A percentile compares a stretch with the other conserved stretches of the same genome.
Conservation (phyloP, 2,329 filamentous ascomycete species). For the Apiospora marii region DNA sequence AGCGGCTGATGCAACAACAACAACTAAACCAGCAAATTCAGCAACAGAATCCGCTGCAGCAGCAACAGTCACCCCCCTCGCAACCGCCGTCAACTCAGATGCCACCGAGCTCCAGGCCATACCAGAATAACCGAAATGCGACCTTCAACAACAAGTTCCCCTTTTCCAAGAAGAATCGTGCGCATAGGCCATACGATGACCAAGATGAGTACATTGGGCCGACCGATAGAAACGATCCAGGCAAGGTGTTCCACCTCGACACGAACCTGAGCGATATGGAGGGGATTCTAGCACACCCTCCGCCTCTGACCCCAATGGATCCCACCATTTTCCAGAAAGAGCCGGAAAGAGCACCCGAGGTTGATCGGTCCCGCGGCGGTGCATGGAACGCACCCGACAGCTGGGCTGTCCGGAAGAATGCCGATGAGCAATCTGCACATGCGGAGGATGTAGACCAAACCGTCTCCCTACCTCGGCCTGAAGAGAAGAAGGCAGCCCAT, state of each 20-base stretch:
- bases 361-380: conserved; percentile 52
- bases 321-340: conserved; percentile 53
- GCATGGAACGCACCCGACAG: conserved; percentile 95
- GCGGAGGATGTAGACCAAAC: conserved; percentile 72
- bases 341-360: conserved; percentile 35
- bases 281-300: conserved; percentile 80
- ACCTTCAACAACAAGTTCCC: conserved; percentile 71
- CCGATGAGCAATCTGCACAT: conserved; percentile 68
- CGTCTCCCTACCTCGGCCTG: conserved; percentile 70
- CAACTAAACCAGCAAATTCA: background rate
- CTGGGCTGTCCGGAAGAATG: conserved; percentile 85
- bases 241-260: conserved; percentile 78
- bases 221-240: conserved; percentile 65
- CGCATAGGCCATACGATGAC: conserved; percentile 57
- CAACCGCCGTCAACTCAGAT: background rate
- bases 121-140: conserved; percentile 46
- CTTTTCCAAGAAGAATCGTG: conserved; percentile 64
- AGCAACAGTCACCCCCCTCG: background rate
- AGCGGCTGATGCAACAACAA: conserved; percentile 7
- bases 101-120: conserved; percentile 13
- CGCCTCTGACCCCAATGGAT: conserved; percentile 75
- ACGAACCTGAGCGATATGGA: conserved; percentile 91
- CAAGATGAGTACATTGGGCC: conserved; percentile 67
- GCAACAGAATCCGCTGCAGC: background rate
- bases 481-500: conserved; percentile 79